Evolutionary conservation across 148 eudicot genomes (phyloP).

Genomic region (Cornus florida): DNA sequence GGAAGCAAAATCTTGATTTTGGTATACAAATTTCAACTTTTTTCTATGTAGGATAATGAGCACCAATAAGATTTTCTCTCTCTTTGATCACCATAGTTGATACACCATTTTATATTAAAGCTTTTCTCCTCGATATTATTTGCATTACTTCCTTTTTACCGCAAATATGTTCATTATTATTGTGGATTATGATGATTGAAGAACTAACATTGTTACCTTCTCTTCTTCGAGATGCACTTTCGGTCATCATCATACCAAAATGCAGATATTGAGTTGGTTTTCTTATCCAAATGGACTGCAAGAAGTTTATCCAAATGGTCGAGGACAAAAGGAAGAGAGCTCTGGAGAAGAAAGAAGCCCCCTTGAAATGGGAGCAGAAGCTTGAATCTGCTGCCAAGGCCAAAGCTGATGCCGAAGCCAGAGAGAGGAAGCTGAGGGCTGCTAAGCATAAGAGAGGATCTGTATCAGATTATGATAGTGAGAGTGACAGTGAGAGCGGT

Average conservation of each 20-base stretch:
- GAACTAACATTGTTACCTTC: conserved; percentile 91
- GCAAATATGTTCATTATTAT: neutral
- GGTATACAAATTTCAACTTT: no score
- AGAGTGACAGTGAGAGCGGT: conserved; percentile 41
- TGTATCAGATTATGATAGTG: conserved; percentile 47
- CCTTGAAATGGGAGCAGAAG: conserved; percentile 89
- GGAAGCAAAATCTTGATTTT: no score
- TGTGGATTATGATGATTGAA: conserved; percentile 36
- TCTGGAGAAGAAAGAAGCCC: conserved; percentile 89
- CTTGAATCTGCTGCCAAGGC: conserved; percentile 83
- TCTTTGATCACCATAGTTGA: no score
- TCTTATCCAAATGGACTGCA: conserved; percentile 77
- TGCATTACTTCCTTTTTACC: no score
- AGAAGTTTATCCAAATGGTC: conserved; percentile 87
- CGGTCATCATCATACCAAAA: conserved; percentile 96
- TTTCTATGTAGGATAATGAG: no score
- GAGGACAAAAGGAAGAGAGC: conserved; percentile 87
- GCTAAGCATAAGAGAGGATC: conserved; percentile 59
- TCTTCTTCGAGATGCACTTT: conserved; percentile 97
- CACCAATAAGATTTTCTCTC: no score
- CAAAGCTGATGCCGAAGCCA: conserved; percentile 73
- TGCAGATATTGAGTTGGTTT: conserved; percentile 84
- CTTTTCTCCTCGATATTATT: neutral
- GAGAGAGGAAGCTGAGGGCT: conserved; percentile 60
- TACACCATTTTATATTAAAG: no score